Percentiles rank a stretch among this genome's conserved stretches.
Evolutionary conservation across 148 eudicot genomes (phyloP).

Genomic region (Camellia japonica): DNA sequence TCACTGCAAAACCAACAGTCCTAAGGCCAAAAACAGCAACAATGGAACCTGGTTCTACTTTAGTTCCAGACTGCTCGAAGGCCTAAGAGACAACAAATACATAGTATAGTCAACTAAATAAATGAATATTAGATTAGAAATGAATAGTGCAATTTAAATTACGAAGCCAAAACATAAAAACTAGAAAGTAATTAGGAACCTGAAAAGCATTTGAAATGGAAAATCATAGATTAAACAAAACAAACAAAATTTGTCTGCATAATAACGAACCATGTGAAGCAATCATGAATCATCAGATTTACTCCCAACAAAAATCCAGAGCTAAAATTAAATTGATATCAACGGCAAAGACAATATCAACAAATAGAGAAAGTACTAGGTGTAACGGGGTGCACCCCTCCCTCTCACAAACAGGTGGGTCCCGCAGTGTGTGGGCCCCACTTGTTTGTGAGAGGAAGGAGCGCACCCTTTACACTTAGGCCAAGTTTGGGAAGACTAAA

Average conservation of each 20-base stretch:
- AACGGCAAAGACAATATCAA: not conserved
- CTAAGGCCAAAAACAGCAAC: constrained; percentile 99
- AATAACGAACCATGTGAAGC: not conserved
- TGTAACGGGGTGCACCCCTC: too few relatives aligned
- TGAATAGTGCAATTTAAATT: too few relatives aligned
- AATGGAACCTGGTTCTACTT: constrained; percentile 88
- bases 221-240: not conserved
- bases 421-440: too few relatives aligned
- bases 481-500: too few relatives aligned
- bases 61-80: constrained; percentile 99
- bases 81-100: constrained; percentile 37
- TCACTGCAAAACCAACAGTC: constrained; percentile 94
- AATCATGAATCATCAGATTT: not conserved
- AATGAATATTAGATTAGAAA: not conserved
- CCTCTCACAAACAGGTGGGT: too few relatives aligned
- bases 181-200: not conserved
- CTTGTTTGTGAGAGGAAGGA: too few relatives aligned
- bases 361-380: not conserved
- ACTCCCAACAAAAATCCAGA: not conserved
- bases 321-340: not conserved
- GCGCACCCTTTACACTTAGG: too few relatives aligned
- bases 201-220: not conserved
- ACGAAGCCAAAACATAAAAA: not conserved
- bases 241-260: not conserved
- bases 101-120: not conserved